phyloP scores from a whole-genome alignment of 108 stramenopile genomes.

The Cyclotella cryptica region DNA sequence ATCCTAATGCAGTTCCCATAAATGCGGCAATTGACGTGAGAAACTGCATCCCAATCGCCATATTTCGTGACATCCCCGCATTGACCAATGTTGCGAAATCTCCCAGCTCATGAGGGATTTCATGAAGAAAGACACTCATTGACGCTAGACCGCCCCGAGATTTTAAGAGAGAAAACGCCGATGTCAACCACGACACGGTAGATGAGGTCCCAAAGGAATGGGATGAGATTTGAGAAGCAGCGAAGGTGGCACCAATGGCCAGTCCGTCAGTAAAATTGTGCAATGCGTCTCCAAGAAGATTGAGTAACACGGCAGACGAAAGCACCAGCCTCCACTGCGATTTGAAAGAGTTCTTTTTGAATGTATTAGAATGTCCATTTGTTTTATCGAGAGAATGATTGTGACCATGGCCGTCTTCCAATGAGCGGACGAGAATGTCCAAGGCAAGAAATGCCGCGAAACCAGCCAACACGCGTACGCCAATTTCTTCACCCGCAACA shows the following conservation, averaged over 20 bases:
- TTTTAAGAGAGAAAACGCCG: constrained; percentile 55
- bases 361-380: constrained; percentile 10
- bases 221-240: constrained; percentile 41
- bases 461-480: constrained; percentile 71
- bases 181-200: constrained; percentile 10
- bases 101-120: constrained; percentile 92
- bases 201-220: constrained; percentile 7
- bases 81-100: constrained; percentile 87
- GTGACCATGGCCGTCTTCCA: constrained; percentile 50
- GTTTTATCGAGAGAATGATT: constrained; percentile 29
- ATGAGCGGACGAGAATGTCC: constrained; percentile 73
- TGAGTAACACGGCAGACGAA: constrained; percentile 69
- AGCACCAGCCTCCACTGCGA: constrained; percentile 30
- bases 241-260: constrained; percentile 87
- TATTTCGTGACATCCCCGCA: constrained; percentile 69
- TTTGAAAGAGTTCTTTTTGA: neutral
- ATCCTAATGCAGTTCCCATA: constrained; percentile 78
- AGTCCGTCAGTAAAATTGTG: constrained; percentile 89
- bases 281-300: constrained; percentile 84
- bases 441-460: constrained; percentile 76
- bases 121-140: constrained; percentile 86
- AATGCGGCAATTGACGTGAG: constrained; percentile 87
- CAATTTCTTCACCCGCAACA: constrained; percentile 51
- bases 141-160: constrained; percentile 80
- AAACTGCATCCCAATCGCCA: constrained; percentile 88